Percentiles rank a stretch among this genome's conserved stretches.
phyloP scores from a whole-genome alignment of 768 basidiomycete species.

The Trametes meyenii region DNA sequence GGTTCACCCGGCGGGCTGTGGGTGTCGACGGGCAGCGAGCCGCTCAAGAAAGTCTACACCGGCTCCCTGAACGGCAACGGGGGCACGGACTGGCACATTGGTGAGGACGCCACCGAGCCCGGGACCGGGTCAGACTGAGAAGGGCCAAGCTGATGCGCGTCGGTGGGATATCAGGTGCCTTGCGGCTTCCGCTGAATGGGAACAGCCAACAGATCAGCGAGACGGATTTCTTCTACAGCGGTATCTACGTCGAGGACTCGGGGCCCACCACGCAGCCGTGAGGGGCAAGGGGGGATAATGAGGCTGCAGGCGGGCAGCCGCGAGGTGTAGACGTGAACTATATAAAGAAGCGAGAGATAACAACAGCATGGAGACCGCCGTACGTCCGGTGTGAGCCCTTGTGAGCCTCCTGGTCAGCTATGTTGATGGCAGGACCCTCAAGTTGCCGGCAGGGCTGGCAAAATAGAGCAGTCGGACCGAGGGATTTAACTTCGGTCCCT shows the following conservation, averaged over 20 bases:
- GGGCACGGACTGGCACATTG: constrained; percentile 29
- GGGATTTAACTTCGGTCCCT: not conserved
- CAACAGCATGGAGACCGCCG: not conserved
- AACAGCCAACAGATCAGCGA: constrained; percentile 22
- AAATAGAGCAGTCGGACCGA: not conserved
- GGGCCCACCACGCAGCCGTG: constrained; percentile 28
- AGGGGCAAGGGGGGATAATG: not conserved
- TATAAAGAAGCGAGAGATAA: not conserved
- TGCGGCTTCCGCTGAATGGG: constrained; percentile 27
- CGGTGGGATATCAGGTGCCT: constrained; percentile 14
- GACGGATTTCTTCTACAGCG: constrained; percentile 26
- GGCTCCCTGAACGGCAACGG: constrained; percentile 28
- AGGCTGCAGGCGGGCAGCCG: not conserved
- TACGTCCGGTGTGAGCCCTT: not conserved
- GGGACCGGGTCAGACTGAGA: not conserved
- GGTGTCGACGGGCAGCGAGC: constrained; percentile 28
- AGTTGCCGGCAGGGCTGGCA: not conserved
- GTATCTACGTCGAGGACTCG: constrained; percentile 28
- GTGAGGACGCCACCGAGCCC: constrained; percentile 8
- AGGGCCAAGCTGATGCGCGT: not conserved
- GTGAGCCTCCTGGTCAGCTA: not conserved
- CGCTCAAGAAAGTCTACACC: constrained; percentile 26
- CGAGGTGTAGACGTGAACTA: not conserved
- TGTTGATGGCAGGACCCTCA: not conserved
- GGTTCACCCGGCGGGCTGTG: constrained; percentile 31